phyloP scores from a whole-genome alignment of 495 filamentous ascomycete genomes.

The Aspergillus cristatus region DNA sequence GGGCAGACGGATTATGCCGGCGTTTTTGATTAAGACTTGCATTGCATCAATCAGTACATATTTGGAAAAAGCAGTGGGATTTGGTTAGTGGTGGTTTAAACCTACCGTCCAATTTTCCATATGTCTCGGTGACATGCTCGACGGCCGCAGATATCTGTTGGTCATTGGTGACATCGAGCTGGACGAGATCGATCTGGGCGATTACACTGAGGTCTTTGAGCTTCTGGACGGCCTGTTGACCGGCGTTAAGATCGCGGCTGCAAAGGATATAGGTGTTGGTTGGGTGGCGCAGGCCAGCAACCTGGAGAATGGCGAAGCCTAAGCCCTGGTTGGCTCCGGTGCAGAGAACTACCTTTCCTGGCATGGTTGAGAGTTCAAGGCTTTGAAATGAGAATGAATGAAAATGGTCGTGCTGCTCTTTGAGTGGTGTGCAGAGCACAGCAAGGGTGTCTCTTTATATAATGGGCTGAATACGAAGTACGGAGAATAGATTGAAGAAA shows the following conservation, averaged over 20 bases:
- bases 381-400: too few species aligned
- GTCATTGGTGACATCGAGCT: constrained; percentile 22
- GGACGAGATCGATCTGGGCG: constrained; percentile 16
- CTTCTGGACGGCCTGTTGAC: constrained; percentile 10
- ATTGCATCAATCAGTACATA: background rate
- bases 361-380: too few species aligned
- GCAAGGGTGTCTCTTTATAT: too few species aligned
- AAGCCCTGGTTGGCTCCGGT: constrained; percentile 30
- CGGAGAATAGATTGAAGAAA: too few species aligned
- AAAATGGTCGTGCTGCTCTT: too few species aligned
- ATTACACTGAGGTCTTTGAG: constrained; percentile 11
- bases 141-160: constrained; percentile 12
- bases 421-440: too few species aligned
- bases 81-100: background rate
- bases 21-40: constrained; percentile 33
- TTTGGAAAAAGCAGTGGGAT: too few species aligned
- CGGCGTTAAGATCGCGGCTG: constrained; percentile 12
- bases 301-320: constrained; percentile 25
- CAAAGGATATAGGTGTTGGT: constrained; percentile 18
- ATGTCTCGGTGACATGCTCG: constrained; percentile 7
- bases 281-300: constrained; percentile 15
- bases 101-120: constrained; percentile 17
- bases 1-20: constrained; percentile 10
- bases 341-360: constrained; percentile 16
- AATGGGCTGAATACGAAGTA: too few species aligned